Evolutionary conservation across 768 basidiomycete species (phyloP).

Genomic region (Cubamyces lactineus): DNA sequence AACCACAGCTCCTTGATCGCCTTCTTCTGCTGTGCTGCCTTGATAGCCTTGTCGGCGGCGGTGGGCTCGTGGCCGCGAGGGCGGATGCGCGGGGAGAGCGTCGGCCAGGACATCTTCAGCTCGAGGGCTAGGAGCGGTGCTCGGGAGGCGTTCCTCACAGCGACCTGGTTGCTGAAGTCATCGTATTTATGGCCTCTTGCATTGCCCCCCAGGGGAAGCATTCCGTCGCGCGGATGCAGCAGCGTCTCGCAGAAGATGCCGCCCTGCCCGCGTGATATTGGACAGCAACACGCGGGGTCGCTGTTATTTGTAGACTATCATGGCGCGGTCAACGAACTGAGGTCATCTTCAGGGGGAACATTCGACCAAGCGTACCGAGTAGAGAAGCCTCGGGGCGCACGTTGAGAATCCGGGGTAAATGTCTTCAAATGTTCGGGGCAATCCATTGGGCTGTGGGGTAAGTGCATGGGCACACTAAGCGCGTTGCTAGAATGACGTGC

Average conservation of each 20-base stretch:
- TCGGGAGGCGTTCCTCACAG: constrained; percentile 16
- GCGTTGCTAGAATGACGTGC: constrained; percentile 6
- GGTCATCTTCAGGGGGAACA: constrained; percentile 13
- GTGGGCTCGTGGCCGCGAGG: constrained; percentile 30
- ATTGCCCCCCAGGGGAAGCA: neutral
- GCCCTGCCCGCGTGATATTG: constrained; percentile 22
- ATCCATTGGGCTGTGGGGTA: constrained; percentile 30
- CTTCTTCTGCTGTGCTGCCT: constrained; percentile 40
- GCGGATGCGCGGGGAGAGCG: constrained; percentile 11
- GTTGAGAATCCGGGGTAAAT: constrained; percentile 30
- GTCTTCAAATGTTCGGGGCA: constrained; percentile 35
- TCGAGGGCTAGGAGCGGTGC: neutral
- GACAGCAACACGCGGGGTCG: constrained; percentile 7
- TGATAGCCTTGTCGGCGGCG: constrained; percentile 39
- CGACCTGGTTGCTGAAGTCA: neutral
- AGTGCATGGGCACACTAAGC: constrained; percentile 16
- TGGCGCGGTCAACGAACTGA: constrained; percentile 12
- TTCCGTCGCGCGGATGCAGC: neutral
- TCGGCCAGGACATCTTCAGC: constrained; percentile 16
- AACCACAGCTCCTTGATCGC: constrained; percentile 47
- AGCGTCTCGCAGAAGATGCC: constrained; percentile 13
- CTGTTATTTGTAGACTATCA: constrained; percentile 16
- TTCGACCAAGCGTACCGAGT: constrained; percentile 11
- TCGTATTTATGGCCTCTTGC: constrained; percentile 17
- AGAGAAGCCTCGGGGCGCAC: constrained; percentile 9